phyloP scores from a whole-genome alignment of 257 asterid species.

The Handroanthus guayacan region DNA sequence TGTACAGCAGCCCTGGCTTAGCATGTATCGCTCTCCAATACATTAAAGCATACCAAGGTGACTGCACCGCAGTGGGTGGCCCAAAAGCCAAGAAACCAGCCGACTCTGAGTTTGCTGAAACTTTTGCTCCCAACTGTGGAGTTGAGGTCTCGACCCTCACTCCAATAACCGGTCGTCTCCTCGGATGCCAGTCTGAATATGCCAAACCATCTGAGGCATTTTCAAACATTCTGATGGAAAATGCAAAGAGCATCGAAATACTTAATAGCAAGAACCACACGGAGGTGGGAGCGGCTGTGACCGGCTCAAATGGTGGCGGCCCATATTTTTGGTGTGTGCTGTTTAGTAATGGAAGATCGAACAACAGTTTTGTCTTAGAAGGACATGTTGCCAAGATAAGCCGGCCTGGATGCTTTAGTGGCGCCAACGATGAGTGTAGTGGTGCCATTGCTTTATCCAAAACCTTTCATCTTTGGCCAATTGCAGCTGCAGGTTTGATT shows the following conservation, averaged over 20 bases:
- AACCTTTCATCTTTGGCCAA: conserved; percentile 38
- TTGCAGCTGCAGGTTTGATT: conserved; percentile 49
- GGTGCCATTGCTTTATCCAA: conserved; percentile 42
- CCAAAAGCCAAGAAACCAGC: conserved; percentile 73
- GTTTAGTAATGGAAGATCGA: conserved; percentile 75
- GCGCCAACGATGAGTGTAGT: conserved; percentile 71
- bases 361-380: conserved; percentile 64
- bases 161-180: conserved; percentile 83
- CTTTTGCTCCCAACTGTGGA: conserved; percentile 84
- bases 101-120: conserved; percentile 65
- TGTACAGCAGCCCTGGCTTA: conserved; percentile 83
- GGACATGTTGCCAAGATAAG: conserved; percentile 65
- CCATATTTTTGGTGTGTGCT: conserved; percentile 92
- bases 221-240: conserved; percentile 65
- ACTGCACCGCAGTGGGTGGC: conserved; percentile 79
- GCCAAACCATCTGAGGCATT: conserved; percentile 64
- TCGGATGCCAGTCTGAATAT: conserved; percentile 83
- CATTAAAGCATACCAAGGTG: conserved; percentile 85
- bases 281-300: conserved; percentile 93
- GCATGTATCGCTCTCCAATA: conserved; percentile 94
- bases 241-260: conserved; percentile 62
- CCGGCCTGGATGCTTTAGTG: conserved; percentile 91
- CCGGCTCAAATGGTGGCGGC: conserved; percentile 73
- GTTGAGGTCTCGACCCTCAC: conserved; percentile 63
- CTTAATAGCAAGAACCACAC: conserved; percentile 75